Evolutionary conservation across 2,329 filamentous ascomycete species (phyloP), one percentile per base, ranked within the genome.

Genomic region (Biscogniauxia sp.): DNA sequence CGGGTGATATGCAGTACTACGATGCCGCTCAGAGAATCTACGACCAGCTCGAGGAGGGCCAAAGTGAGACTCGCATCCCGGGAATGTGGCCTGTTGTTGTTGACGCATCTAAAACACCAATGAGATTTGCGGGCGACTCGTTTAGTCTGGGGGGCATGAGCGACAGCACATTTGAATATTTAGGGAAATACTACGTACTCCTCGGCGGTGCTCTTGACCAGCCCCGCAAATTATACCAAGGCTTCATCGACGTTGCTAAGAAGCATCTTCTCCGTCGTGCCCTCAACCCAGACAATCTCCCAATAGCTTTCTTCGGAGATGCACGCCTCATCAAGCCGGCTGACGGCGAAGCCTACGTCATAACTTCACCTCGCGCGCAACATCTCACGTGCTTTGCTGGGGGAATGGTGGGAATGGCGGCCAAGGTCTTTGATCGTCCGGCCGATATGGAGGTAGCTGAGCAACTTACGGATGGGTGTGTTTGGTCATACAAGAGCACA

Each of bases 161-260:
- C 3, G 84, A 87, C 68, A 85, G 83, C 15, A 72, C 84, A 1
- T 87, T 86, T 63, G 84, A 87, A 69, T 94, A 93, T 71, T 82
- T 91, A 64, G 79, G 83, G 0, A 77, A 91, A 70, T 81, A 90
- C 70, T 86, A 87, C 69, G 75, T 90, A 54, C 76, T 91, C n/a
- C 82, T 91, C 0, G 86, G 87, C 41, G 88, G 89, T 2, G 75
- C 79, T 0, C 76, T 83, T n/a, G 61, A 84, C 15, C 80, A 80
- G 63, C 81, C 80, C 13, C 74, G 74, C 26, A 76, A 67, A n/a
- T 73, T 83, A 69, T 83, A 82, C 64, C 73, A 78, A 52, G 71
- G 69, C 1, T 80, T 80, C 50, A 77, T 82, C 49, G 73, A 75
- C 20, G 75, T 81, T 20, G 80, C 81, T 3, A 79, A 81, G 64